Evolutionary conservation across 176 grass and related monocot genomes (phyloP).

Genomic region (Tillandsia leiboldiana): DNA sequence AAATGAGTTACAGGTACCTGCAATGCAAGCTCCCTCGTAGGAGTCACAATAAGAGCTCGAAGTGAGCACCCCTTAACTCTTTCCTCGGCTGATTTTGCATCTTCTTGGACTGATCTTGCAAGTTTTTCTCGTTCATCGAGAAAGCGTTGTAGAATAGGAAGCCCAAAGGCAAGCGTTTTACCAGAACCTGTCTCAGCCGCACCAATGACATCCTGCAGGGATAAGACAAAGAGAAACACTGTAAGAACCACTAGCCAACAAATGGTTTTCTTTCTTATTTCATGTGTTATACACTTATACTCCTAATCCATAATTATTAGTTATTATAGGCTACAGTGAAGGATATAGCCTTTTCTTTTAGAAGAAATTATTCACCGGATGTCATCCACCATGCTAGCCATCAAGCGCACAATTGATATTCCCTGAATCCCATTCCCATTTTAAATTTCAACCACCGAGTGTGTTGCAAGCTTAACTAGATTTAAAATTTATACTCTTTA

Average conservation of each 20-base stretch:
- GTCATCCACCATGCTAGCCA: background rate
- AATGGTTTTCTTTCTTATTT: background rate
- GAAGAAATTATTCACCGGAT: background rate
- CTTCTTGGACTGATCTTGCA: slow-evolving; percentile 26
- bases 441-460: too few species aligned
- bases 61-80: slow-evolving; percentile 39
- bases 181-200: slow-evolving; percentile 93
- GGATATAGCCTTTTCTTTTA: background rate
- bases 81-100: slow-evolving; percentile 16
- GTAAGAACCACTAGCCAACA: background rate
- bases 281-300: background rate
- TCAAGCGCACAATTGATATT: too few species aligned
- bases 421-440: too few species aligned
- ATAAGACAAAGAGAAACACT: slow-evolving; percentile 12
- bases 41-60: slow-evolving; percentile 76
- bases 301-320: background rate
- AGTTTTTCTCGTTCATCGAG: slow-evolving; percentile 81
- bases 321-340: background rate
- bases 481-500: too few species aligned
- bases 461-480: too few species aligned
- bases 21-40: slow-evolving; percentile 84
- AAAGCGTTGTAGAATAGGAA: slow-evolving; percentile 78
- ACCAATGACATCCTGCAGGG: slow-evolving; percentile 83
- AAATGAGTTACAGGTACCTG: slow-evolving; percentile 32
- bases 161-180: slow-evolving; percentile 85